These are phyloP conservation scores for Pachysandra terminalis DNA, from an alignment of 164 flowering plant genomes.

Conservation along the genomic window DNA sequence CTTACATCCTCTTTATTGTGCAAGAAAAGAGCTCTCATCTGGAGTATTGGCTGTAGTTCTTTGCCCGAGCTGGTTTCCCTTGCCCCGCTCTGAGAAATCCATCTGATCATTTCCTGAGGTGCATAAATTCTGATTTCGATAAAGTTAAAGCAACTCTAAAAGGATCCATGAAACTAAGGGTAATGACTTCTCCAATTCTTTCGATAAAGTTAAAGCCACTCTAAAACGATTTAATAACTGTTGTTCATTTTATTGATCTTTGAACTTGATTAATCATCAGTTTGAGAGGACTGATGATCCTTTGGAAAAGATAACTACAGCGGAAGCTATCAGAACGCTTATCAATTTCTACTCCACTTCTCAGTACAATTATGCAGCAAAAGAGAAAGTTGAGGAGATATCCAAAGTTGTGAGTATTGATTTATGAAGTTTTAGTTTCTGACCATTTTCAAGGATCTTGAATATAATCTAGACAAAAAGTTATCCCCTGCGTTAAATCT, in stretches of 20 bases:
- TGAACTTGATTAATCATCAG: constrained; percentile 41
- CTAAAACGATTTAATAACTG: no score
- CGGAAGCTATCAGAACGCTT: constrained; percentile 73
- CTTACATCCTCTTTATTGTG: background rate
- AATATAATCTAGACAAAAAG: no score
- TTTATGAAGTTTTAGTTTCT: background rate
- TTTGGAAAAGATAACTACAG: constrained; percentile 72
- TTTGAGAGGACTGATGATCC: constrained; percentile 79
- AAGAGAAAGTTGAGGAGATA: constrained; percentile 65
- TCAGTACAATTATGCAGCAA: constrained; percentile 50
- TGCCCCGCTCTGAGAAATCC: constrained; percentile 94
- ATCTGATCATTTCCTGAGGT: constrained; percentile 90
- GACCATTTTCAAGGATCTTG: background rate
- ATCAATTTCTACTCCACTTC: constrained; percentile 56
- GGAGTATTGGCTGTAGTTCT: constrained; percentile 51
- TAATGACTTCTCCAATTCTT: constrained; percentile 25
- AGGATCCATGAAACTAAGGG: constrained; percentile 94
- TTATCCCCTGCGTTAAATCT: background rate
- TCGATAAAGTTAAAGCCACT: constrained; percentile 93
- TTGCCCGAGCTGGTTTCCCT: constrained; percentile 93
- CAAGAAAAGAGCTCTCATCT: background rate
- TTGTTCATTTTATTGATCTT: background rate
- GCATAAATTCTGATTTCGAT: constrained; percentile 92
- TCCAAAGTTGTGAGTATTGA: constrained; percentile 67
- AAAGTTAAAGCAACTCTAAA: constrained; percentile 89